Base-by-base conservation (phyloP, 2,329 filamentous ascomycete species). In the Sclerotiophoma versabilis region DNA sequence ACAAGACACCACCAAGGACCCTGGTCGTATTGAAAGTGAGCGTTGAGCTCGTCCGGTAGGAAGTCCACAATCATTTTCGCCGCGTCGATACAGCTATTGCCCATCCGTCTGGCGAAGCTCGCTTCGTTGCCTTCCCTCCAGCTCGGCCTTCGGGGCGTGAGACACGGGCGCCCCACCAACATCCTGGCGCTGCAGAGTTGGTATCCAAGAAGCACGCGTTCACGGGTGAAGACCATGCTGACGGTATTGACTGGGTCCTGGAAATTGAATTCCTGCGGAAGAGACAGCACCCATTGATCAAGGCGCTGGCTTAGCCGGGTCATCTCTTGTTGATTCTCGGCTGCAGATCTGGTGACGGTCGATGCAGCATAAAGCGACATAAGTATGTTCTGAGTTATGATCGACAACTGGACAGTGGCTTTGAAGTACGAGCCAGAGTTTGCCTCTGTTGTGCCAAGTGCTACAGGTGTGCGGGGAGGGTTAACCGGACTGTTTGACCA, bases 1-100 rank as follows among this genome's bases (percentile, higher is more conserved):
- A 77, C 61, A 22, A 75, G 59, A 48, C 69, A 73, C 75, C 75
- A 78, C 77, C 77, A 79, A 3, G 77, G 77, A 1, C 69, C 69
- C 19, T 68, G 62, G 29, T 69, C 52, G 47, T 76, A 75, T 5
- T 72, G 42, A 27, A 60, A 59, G 2, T 68, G 47, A 10, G 71
- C 52, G 50, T 67, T 59, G 1, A 68, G 61, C 44, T 71, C 62
- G 17, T 73, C 67, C 2, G 75, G 76, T 4, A 79, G 60, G n/a
- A 76, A 54, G 15, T 71, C 64, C 5, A 75, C 43, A 26, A 74
- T 59, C 3, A 60, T 62, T 42, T 64, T 69, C 2, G 76, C 76
- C n/a, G 76, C 70, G 11, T 72, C 63, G 7, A 79, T 58, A 52
- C 75, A 78, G 6, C 64, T 64, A 4, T 55, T 48, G 6, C 76